phyloP scores from a whole-genome alignment of 805 yeast species.

The Candida krabiensis region DNA sequence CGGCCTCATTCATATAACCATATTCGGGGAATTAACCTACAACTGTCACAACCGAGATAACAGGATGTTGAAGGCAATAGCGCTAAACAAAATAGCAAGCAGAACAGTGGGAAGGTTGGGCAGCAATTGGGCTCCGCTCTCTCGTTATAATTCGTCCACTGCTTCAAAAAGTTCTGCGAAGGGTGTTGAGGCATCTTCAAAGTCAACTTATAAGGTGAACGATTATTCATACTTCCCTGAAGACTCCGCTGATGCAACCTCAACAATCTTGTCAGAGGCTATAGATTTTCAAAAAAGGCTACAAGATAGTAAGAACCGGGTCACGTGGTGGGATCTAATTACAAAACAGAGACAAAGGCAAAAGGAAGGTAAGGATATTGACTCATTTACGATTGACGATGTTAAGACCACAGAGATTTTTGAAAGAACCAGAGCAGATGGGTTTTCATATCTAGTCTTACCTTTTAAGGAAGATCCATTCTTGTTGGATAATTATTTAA shows the following conservation, averaged over 20 bases:
- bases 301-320: conserved; percentile 37
- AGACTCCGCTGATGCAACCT: conserved; percentile 71
- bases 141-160: background rate
- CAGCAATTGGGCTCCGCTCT: no score
- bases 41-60: no score
- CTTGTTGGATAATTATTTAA: conserved; percentile 84
- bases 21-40: no score
- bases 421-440: conserved; percentile 76
- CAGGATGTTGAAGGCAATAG: no score
- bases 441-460: conserved; percentile 65
- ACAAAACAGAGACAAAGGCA: conserved; percentile 68
- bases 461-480: conserved; percentile 85
- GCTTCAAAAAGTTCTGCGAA: background rate
- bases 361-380: conserved; percentile 71
- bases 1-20: no score
- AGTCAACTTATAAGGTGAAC: conserved; percentile 23
- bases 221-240: conserved; percentile 41
- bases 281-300: conserved; percentile 50
- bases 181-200: conserved; percentile 1
- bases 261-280: conserved; percentile 64
- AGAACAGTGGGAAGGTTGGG: no score
- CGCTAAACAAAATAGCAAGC: no score
- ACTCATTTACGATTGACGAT: conserved; percentile 67
- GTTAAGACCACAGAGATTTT: conserved; percentile 69
- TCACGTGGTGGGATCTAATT: conserved; percentile 87